These are phyloP conservation scores for Eruca vesicaria DNA, from an alignment of 441 rosid genomes.

Conservation along the genomic window DNA sequence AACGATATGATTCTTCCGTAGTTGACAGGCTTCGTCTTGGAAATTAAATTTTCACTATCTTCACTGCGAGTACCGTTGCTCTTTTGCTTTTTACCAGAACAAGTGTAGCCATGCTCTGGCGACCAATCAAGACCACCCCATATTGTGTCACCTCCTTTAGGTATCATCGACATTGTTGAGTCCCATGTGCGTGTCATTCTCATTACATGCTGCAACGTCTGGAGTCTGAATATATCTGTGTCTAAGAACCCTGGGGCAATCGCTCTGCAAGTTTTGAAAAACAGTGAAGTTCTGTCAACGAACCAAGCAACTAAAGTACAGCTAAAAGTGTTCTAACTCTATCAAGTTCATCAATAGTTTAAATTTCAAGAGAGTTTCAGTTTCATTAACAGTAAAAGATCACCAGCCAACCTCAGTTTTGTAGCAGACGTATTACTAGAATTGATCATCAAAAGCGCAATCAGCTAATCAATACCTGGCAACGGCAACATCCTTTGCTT, in stretches of 20 bases:
- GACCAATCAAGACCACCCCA: constrained; percentile 98
- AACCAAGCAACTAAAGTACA: neutral
- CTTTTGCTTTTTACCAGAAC: constrained; percentile 41
- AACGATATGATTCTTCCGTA: constrained; percentile 93
- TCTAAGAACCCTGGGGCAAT: constrained; percentile 86
- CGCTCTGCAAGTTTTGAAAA: constrained; percentile 61
- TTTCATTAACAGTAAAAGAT: no score
- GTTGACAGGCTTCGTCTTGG: constrained; percentile 44
- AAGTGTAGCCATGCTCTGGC: constrained; percentile 68
- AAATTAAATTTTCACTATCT: constrained; percentile 36
- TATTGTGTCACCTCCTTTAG: constrained; percentile 89
- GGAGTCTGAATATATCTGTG: constrained; percentile 73
- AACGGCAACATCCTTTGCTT: constrained; percentile 92
- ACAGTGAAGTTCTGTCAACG: neutral
- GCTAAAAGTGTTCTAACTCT: neutral
- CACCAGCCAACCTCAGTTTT: neutral
- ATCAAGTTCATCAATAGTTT: no score
- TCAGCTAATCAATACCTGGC: constrained; percentile 59
- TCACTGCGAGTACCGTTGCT: constrained; percentile 42
- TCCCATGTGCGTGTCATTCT: constrained; percentile 94
- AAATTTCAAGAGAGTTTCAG: no score
- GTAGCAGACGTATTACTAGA: neutral
- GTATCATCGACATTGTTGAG: constrained; percentile 96
- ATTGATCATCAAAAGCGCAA: neutral
- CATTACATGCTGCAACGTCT: constrained; percentile 82